Conservation (phyloP, 306 rosid species). For the Malus domestica region DNA sequence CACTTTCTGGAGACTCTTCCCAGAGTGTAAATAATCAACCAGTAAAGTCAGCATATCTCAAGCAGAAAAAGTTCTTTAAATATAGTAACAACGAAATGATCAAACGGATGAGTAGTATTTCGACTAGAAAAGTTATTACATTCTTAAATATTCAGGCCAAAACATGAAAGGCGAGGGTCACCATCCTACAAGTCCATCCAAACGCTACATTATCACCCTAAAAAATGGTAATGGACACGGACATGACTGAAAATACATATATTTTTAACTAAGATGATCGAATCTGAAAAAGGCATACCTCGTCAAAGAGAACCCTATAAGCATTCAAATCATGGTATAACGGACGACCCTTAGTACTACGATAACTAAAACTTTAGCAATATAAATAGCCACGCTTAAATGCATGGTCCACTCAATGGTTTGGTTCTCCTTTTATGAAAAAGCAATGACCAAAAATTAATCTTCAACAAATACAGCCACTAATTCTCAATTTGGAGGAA, state of each 20-base stretch:
- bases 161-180: slow-evolving; percentile 82
- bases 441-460: too few species aligned
- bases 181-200: slow-evolving; percentile 46
- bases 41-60: not conserved
- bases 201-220: slow-evolving; percentile 10
- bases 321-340: slow-evolving; percentile 94
- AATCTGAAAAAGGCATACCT: slow-evolving; percentile 11
- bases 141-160: slow-evolving; percentile 86
- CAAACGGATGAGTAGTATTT: not conserved
- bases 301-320: slow-evolving; percentile 29
- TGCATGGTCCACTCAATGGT: too few species aligned
- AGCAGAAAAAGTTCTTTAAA: not conserved
- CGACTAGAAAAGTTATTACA: slow-evolving; percentile 35
- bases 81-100: not conserved
- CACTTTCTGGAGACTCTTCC: slow-evolving; percentile 41
- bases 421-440: too few species aligned
- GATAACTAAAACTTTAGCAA: slow-evolving; percentile 31
- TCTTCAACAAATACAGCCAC: not conserved
- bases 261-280: not conserved
- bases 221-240: not conserved
- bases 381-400: too few species aligned
- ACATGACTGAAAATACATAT: not conserved
- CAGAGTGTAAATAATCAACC: slow-evolving; percentile 11
- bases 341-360: slow-evolving; percentile 73
- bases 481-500: not conserved